Conservation (phyloP, 208 protist species). For the Trypanosoma theileri region DNA sequence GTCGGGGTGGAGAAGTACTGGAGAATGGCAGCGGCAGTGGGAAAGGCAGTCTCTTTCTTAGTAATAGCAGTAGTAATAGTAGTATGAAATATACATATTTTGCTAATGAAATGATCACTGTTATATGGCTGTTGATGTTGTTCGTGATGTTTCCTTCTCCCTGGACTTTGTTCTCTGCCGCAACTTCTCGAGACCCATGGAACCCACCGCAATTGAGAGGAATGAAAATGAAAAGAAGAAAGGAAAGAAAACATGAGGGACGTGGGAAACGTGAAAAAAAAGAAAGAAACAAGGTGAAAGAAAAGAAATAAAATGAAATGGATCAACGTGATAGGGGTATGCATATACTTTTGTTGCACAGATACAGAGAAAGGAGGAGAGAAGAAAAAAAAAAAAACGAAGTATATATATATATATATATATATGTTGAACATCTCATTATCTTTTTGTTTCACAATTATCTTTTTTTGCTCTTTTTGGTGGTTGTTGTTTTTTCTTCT, state of each 20-base stretch:
- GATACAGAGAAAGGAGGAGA: background rate
- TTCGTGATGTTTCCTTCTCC: too few relatives aligned
- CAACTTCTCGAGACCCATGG: too few relatives aligned
- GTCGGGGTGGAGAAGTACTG: too few relatives aligned
- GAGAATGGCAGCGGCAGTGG: too few relatives aligned
- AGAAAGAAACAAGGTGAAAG: background rate
- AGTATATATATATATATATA: background rate
- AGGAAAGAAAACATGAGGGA: background rate
- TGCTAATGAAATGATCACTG: too few relatives aligned
- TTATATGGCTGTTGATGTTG: too few relatives aligned
- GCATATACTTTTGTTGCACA: too few relatives aligned
- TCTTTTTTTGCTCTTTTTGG: background rate
- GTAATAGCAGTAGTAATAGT: too few relatives aligned
- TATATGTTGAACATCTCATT: background rate
- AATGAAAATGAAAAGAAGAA: background rate
- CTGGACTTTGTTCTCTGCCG: too few relatives aligned
- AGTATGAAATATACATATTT: too few relatives aligned
- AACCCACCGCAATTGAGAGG: background rate
- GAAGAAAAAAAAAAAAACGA: background rate
- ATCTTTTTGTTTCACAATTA: background rate
- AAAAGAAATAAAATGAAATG: background rate
- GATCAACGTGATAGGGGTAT: background rate
- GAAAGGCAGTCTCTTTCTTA: too few relatives aligned
- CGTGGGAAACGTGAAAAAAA: background rate
- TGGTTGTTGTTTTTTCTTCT: too few relatives aligned